Evolutionary conservation across 176 grass and related monocot genomes (phyloP), one percentile per base, ranked within the genome.

Genomic region (Cymbopogon citratus): DNA sequence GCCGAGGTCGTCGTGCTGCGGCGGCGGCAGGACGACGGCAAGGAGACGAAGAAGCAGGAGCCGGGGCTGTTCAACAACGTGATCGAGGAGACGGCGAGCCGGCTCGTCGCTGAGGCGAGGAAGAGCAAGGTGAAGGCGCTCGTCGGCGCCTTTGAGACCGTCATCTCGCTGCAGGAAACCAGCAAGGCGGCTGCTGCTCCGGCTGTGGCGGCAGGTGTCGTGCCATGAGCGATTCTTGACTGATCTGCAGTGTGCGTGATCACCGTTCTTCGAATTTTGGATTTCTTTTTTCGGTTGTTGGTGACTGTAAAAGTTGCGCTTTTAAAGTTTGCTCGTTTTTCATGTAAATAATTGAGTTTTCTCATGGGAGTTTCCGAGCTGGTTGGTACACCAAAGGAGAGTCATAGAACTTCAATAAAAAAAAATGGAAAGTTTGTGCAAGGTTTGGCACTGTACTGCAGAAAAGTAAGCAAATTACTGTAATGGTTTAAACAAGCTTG

Each of bases 81-180:
- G 72, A 94, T 94, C 64, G 84, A 91, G 76, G 36, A 38, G 36
- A 38, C 36, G 36, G 36, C 36, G 36, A 38, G 36, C 41, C 85
- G 86, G 85, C 89, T 94, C 39, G 69, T 87, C 10, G 45, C 84
- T 0, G 87, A 91, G 81, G 33, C 84, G 14, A 80, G 89, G 75
- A 89, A 85, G 74, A 91, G 89, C 84, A 94, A 94, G 89, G 92
- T 94, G 69, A 94, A 89, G 89, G 92, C 92, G 24, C 85, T 94
- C 15, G 89, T 94, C 2, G 92, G 87, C 38, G 92, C 92, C 7
- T 94, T 94, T 29, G 87, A 94, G 87, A 89, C 81, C 8, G 84
- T 94, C 52, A 91, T 94, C 85, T 94, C 87, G 2, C 89, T 91
- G 38, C 92, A 91, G 52, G 92, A 89, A 71, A 87, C 69, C 21